Base-by-base conservation (phyloP, 2,329 filamentous ascomycete genomes). In the Neoarthrinium moseri region DNA sequence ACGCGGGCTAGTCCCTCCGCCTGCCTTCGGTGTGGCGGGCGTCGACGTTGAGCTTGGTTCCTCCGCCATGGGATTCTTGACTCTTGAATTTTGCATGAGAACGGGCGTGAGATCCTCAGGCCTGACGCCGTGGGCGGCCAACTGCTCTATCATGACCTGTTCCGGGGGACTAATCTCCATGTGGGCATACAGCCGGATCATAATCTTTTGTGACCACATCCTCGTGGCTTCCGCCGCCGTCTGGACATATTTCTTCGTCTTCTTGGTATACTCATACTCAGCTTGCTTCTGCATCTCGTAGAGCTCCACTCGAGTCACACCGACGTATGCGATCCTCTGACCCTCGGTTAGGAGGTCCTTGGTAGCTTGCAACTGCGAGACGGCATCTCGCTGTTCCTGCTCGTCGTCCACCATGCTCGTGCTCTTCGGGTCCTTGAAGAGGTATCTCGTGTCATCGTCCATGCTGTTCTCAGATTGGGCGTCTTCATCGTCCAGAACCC, bases 171-270 rank as follows among this genome's bases (percentile, higher is more conserved):
- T 91, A 59, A 99, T 95, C 49, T 99, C 94, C 94, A 99, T 99
- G 67, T 99, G 94, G 11, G 83, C 74, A 65, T 97, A 99, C 11
- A 99, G 66, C 20, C 92, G 83, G 49, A 96, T 83, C 91, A 99
- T 99, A 79, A 96, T 95, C 71, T 95, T 95, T 65, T 99, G 94
- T 46, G 88, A 84, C 92, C 92, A 99, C 87, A 96, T 96, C 66
- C 87, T 87, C 71, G 89, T 86, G 27, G 84, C 81, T 65, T 96
- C 94, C 10, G 83, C 72, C 1, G 87, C 81, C 50, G 86, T 71
- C 23, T 80, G 76, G 10, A 91, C 64, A 34, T 83, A 73, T 64
- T 92, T 96, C 67, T 86, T 94, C 2, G 81, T 78, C 33, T 75
- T 79, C 57, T 78, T 89, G 3, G 78, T 83, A 22, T 55, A 51